phyloP scores from a whole-genome alignment of 495 filamentous ascomycete species.

The Penicillium verhagenii region DNA sequence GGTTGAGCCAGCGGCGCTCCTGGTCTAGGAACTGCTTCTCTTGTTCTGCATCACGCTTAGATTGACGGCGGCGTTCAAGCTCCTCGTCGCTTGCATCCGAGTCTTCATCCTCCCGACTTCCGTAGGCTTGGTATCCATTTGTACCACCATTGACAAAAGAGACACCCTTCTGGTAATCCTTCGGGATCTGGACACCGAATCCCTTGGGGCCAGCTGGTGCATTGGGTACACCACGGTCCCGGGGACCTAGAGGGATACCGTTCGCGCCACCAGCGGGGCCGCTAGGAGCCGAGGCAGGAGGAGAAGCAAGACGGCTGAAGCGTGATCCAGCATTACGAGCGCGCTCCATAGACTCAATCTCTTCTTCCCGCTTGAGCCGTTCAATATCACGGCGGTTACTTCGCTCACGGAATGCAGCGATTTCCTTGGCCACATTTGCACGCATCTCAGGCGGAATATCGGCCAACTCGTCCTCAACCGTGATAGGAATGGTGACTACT shows the following conservation, averaged over 20 bases:
- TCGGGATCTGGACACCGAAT: constrained; percentile 68
- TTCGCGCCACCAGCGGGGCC: constrained; percentile 75
- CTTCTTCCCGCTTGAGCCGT: constrained; percentile 81
- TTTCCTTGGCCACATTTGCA: constrained; percentile 93
- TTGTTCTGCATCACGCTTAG: constrained; percentile 68
- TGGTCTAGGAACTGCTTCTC: constrained; percentile 84
- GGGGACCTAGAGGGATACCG: constrained; percentile 81
- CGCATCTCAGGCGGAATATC: constrained; percentile 97
- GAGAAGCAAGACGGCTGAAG: constrained; percentile 68
- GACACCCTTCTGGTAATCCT: constrained; percentile 79
- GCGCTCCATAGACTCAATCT: constrained; percentile 84
- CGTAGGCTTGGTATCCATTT: constrained; percentile 56
- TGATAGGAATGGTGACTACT: constrained; percentile 87
- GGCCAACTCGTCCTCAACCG: constrained; percentile 87
- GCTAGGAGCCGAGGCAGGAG: constrained; percentile 61
- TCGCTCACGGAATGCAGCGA: constrained; percentile 87
- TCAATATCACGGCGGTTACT: constrained; percentile 87
- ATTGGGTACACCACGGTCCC: constrained; percentile 66
- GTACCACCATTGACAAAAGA: constrained; percentile 82
- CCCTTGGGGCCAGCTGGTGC: constrained; percentile 79
- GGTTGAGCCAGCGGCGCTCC: constrained; percentile 85
- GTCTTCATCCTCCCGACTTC: constrained; percentile 78
- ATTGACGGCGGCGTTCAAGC: constrained; percentile 68
- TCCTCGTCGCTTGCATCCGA: constrained; percentile 87
- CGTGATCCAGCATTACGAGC: constrained; percentile 65